Evolutionary conservation across 768 basidiomycete genomes (phyloP).

Genomic region (Rickenella mellea): DNA sequence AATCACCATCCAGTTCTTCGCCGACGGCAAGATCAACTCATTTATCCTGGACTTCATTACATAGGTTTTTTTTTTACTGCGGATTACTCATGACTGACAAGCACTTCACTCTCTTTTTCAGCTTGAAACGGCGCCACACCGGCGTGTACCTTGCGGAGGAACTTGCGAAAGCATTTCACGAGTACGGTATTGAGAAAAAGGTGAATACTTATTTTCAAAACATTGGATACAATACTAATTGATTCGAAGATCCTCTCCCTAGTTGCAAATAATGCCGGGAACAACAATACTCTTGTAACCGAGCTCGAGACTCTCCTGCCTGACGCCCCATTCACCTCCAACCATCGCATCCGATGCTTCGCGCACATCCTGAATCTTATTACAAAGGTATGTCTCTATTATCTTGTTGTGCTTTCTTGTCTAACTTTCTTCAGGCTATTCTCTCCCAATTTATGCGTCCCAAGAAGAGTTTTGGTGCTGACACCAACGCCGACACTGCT

Average conservation of each 20-base stretch:
- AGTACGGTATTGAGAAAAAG: neutral
- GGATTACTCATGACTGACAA: too few species aligned
- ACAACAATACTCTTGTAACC: neutral
- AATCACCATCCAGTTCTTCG: conserved; percentile 14
- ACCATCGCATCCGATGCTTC: conserved; percentile 9
- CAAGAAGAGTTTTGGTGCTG: conserved; percentile 1
- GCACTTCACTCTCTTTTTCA: too few species aligned
- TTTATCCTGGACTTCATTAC: conserved; percentile 15
- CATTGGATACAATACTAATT: too few species aligned
- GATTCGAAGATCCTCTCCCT: neutral
- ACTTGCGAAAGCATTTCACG: neutral
- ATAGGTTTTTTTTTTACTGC: too few species aligned
- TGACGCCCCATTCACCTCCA: neutral
- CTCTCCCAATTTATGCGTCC: conserved; percentile 11
- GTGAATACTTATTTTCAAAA: too few species aligned
- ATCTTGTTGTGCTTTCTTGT: neutral
- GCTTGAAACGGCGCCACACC: too few species aligned
- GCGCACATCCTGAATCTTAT: conserved; percentile 12
- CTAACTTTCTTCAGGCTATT: conserved; percentile 13
- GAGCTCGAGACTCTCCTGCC: too few species aligned
- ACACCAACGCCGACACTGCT: conserved; percentile 1
- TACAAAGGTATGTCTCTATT: conserved; percentile 12
- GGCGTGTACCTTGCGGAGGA: conserved; percentile 2
- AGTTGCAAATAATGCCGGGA: neutral
- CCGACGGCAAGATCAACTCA: conserved; percentile 10